Base-by-base conservation (phyloP, 2,329 filamentous ascomycete species). In the Aspergillus bombycis region DNA sequence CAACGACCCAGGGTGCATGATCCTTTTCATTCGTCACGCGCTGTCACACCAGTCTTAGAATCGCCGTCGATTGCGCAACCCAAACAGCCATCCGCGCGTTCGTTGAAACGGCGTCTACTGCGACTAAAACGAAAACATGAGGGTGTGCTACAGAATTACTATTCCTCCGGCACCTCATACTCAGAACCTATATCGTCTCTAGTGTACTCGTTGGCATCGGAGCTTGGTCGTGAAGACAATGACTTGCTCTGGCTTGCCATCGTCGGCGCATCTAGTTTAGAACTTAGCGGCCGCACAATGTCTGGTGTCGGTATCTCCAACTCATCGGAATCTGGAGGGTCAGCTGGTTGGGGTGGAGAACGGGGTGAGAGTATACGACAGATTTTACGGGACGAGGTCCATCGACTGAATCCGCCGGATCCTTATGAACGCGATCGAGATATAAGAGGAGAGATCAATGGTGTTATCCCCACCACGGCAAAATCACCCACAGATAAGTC, bases 171-270 rank as follows among this genome's bases (percentile, higher is more conserved):
- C 46, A 90, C 92, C 3, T 96, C 93, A 2, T 97, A 96, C 74
- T 94, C 94, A 0, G 95, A 99, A 75, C 95, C 95, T 0, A 92
- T 98, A 61, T 95, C 94, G 0, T 96, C 94, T 0, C 90, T 98
- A 81, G 87, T 97, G 74, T 99, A 98, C 78, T 96, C 93, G 0
- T 84, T 99, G 16, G 95, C 94, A 1, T 97, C 94, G 1, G 95
- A 98, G 74, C 87, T 99, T 8, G 95, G 95, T 66, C 91, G 94
- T 59, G 95, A 98, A 83, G 94, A 98, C 77, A 99, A 98, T 72
- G 94, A 99, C 72, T 84, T 98, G 26, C 84, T 99, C 16, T 99
- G 95, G 95, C 85, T 97, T 63, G 89, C 93, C 7, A 97, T 98
- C 72, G 92, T 99, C 30, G 95, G 95, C 7, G 92, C 97, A 41